These are phyloP conservation scores for Fusarium coffeatum DNA, from an alignment of 2,329 filamentous ascomycete species.

Conservation along the genomic window DNA sequence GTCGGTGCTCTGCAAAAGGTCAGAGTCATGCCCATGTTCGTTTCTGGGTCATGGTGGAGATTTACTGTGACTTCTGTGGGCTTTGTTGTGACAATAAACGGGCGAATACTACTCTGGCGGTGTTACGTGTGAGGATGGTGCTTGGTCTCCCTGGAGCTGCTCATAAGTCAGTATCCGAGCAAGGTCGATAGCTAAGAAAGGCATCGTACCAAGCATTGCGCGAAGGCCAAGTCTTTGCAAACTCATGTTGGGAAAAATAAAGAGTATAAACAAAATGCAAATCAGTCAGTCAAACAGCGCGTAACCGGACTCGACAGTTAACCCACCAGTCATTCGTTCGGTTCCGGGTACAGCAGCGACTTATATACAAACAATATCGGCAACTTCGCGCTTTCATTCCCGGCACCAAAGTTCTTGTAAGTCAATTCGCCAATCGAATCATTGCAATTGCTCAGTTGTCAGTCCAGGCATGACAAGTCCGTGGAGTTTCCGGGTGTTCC, in stretches of 20 bases:
- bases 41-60: rapidly evolving
- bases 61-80: not conserved
- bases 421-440: not conserved
- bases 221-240: not conserved
- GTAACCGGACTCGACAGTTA: rapidly evolving
- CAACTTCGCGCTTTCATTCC: not conserved
- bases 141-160: not conserved
- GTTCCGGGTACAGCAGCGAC: not conserved
- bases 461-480: not conserved
- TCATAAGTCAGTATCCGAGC: not conserved
- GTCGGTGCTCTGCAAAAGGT: not conserved
- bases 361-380: not conserved
- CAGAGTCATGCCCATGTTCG: not conserved
- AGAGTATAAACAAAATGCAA: rapidly evolving
- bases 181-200: rapidly evolving
- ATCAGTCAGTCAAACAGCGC: not conserved
- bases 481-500: not conserved
- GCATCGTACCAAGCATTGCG: not conserved
- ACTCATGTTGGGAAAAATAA: not conserved
- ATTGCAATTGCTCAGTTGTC: not conserved
- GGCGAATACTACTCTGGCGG: not conserved
- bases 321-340: not conserved
- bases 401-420: not conserved
- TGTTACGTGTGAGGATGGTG: not conserved
- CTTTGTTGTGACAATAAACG: slow-evolving; percentile 18